Evolutionary conservation across 23 red algal genomes (phyloP), one percentile per base, ranked within the genome.

Genomic region (Gracilaria domingensis): DNA sequence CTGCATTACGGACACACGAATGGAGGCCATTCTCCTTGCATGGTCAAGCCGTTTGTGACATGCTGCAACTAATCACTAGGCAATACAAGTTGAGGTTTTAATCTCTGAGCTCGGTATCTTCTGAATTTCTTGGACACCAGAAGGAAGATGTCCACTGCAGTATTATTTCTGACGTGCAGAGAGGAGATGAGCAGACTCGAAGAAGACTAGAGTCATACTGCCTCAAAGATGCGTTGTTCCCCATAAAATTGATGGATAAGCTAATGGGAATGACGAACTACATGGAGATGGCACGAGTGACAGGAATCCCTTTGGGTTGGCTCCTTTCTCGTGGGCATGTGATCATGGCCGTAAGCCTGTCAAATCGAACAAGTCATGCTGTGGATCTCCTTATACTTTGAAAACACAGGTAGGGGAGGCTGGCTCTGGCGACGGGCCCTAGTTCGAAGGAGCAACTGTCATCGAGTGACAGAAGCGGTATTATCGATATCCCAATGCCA

Each of bases 91-190:
- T 99, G 77, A 88, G 97, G 23, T 99, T 94, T 28, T 99, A 99
- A 80, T 96, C 97, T 24, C 65, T 99, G 54, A 99, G 96, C 77
- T 99, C 97, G 21, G 97, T 99, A 38, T 93, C 97, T 21, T 91
- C 95, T 23, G 97, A 96, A 70, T 99, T 96, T 74, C 79, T 99
- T 16, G 92, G 91, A 44, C 94, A 99, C 72, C 97, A 99, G 57
- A 99, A 99, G 74, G 97, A 99, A 80, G 97, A 99, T 79, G 97
- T 99, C 17, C 97, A 99, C 71, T 93, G 96, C 62, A 94, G 90
- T 42, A 99, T 99, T 75, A 99, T 99, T 60, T 86, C 90, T 17
- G 94, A 99, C 53, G 71, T 99, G 81, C 95, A 96, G 56, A 77
- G 67, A 26, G 94, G 97, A 55, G 93, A 95, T 81, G 97, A 96